Evolutionary conservation across 495 filamentous ascomycete species (phyloP), one percentile per base, ranked within the genome.

Genomic region (Neurospora tetrasperma): DNA sequence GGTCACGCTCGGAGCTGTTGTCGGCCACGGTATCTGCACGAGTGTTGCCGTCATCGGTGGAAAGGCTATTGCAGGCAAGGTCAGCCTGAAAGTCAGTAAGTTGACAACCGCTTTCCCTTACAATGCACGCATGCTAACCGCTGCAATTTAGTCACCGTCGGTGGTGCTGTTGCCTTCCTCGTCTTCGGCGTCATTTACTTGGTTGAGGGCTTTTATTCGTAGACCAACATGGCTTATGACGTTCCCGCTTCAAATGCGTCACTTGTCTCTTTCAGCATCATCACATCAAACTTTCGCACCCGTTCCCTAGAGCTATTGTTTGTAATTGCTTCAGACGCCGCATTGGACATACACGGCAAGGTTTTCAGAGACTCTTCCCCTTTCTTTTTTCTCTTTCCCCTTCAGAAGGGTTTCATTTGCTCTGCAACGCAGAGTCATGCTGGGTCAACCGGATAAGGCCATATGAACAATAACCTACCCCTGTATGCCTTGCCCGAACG

Each of bases 81-180:
- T 99, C 72, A 98, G 94, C 86, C 89, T 99, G 83, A 92, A 93
- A 86, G 92, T 96, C 86, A 94, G 96, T 98, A 89, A 87, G 95
- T 94, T 54, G 66, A 31, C 9, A 14, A 16, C 54, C 44, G 16
- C 42, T 40, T 8, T 35, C 6, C 14, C 14, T 23, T 73, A 40
- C 41, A 2, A 14, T 16, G 10, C 7, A 18, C 16, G 0, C 54
- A 71, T 41, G 46, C 78, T 83, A 75, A 77, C 73, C 76, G 82
- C 78, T 80, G 44, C 18, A 48, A 6, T 69, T 40, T 76, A 99
- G 96, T 99, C 35, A 99, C 96, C 31, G 85, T 99, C 14, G 96
- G 96, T 71, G 96, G 96, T 72, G 96, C 96, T n/a, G 82, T 89
- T 44, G 93, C 95, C 9, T 99, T 99, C 84, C 82, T 98, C 69